Conservation (phyloP, 345 rosid species). For the Adansonia digitata region DNA sequence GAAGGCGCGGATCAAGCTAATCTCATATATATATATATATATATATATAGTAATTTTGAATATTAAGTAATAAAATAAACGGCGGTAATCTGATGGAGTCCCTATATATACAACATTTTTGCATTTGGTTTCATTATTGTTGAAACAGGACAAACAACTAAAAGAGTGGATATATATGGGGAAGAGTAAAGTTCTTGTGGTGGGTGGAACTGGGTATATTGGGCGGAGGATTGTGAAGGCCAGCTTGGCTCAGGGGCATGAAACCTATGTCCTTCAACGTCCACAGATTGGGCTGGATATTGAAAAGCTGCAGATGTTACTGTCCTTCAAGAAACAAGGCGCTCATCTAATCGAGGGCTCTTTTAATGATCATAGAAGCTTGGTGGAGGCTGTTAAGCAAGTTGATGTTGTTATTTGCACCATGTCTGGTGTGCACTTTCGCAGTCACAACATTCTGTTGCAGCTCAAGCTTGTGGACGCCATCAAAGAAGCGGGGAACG, state of each 20-base stretch:
- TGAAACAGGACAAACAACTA: background rate
- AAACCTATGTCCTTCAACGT: slow-evolving; percentile 54
- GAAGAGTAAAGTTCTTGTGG: slow-evolving; percentile 52
- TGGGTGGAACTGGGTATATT: slow-evolving; percentile 59
- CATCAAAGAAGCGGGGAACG: slow-evolving; percentile 61
- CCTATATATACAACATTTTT: background rate
- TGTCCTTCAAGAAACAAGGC: slow-evolving; percentile 51
- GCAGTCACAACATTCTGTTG: slow-evolving; percentile 45
- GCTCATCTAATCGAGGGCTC: slow-evolving; percentile 48
- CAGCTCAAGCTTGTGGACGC: slow-evolving; percentile 63
- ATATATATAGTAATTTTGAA: no score
- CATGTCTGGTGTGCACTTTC: slow-evolving; percentile 60
- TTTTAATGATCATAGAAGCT: slow-evolving; percentile 37
- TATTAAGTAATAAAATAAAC: no score
- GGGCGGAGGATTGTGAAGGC: slow-evolving; percentile 58
- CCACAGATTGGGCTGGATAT: slow-evolving; percentile 57
- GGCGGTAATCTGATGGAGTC: no score
- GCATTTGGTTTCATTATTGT: background rate
- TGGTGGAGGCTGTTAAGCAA: slow-evolving; percentile 43
- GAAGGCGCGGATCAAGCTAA: no score
- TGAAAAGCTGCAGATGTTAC: slow-evolving; percentile 48
- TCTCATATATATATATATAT: no score
- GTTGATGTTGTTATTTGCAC: slow-evolving; percentile 62
- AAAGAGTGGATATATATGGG: background rate
- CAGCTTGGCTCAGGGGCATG: slow-evolving; percentile 46